Evolutionary conservation across 176 grass and related monocot species (phyloP).

Genomic region (Ensete glaucum): DNA sequence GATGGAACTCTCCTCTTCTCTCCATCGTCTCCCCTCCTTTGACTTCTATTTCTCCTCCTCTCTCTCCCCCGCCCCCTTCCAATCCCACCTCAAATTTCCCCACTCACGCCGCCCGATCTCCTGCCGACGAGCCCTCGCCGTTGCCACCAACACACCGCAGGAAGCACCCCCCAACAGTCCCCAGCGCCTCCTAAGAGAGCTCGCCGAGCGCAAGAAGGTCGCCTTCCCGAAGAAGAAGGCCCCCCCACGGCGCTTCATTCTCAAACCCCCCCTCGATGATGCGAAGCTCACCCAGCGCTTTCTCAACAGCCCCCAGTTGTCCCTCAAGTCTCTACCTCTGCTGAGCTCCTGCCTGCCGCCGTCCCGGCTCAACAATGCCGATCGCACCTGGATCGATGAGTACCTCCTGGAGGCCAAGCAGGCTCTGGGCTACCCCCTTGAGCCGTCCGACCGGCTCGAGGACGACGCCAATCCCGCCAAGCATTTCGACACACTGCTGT

Average conservation of each 20-base stretch:
- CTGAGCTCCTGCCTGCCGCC: constrained; percentile 90
- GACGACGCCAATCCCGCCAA: constrained; percentile 67
- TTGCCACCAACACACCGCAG: not conserved
- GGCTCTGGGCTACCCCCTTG: constrained; percentile 90
- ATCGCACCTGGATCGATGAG: constrained; percentile 82
- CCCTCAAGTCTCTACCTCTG: constrained; percentile 80
- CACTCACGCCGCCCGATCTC: constrained; percentile 21
- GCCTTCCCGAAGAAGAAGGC: constrained; percentile 76
- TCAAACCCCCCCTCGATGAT: constrained; percentile 90
- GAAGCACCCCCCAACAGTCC: constrained; percentile 73
- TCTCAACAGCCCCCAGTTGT: constrained; percentile 93
- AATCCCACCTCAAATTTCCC: constrained; percentile 17
- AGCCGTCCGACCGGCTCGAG: constrained; percentile 62
- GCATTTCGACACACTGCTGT: constrained; percentile 87
- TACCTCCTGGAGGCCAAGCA: constrained; percentile 98
- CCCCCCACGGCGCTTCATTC: constrained; percentile 71
- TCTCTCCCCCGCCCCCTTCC: constrained; percentile 12
- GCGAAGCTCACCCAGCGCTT: constrained; percentile 79
- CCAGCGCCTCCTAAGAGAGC: constrained; percentile 73
- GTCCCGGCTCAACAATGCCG: constrained; percentile 58
- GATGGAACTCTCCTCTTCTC: not conserved
- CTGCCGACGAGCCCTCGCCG: constrained; percentile 29
- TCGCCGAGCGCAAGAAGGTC: constrained; percentile 78
- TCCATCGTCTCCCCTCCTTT: not conserved
- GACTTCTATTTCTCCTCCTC: constrained; percentile 51